Percentiles rank a stretch among this genome's conserved stretches.
Conservation (phyloP, 2,329 filamentous ascomycete genomes). For the Aotearoamyces nothofagi region DNA sequence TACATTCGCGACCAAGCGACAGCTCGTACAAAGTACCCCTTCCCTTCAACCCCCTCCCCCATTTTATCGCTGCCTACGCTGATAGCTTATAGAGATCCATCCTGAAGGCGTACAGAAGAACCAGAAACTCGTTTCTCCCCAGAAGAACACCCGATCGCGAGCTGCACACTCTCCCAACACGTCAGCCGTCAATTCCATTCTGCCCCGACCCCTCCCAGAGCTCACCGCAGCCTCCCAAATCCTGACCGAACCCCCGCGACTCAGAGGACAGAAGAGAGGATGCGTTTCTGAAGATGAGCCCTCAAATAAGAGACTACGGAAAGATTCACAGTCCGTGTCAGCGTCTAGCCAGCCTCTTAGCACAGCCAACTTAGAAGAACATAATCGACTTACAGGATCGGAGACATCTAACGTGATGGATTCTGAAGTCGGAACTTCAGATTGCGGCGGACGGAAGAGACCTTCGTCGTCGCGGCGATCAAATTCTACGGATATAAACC, state of each 20-base stretch:
- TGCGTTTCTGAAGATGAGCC: conserved; percentile 1
- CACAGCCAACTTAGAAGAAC: background rate
- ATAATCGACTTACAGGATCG: conserved; percentile 1
- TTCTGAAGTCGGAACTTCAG: conserved; percentile 21
- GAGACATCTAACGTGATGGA: conserved; percentile 1
- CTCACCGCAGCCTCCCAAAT: background rate
- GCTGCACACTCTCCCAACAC: background rate
- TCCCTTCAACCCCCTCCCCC: too few species aligned
- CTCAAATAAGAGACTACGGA: background rate
- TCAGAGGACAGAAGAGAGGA: conserved; percentile 1
- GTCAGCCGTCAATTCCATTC: background rate
- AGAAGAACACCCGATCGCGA: conserved; percentile 1
- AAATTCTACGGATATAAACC: background rate
- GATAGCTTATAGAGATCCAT: background rate
- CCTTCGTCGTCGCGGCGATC: background rate
- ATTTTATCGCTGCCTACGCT: conserved; percentile 1
- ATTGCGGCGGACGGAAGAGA: background rate
- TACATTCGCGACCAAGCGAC: background rate
- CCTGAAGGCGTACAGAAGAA: conserved; percentile 1
- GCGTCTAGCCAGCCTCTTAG: background rate
- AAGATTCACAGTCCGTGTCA: conserved; percentile 1
- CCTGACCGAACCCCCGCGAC: background rate
- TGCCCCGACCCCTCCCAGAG: background rate
- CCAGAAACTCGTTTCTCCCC: background rate
- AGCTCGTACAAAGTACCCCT: background rate